Evolutionary conservation across 1,139 yeast species (phyloP).

Genomic region (Candida frijolesensis): DNA sequence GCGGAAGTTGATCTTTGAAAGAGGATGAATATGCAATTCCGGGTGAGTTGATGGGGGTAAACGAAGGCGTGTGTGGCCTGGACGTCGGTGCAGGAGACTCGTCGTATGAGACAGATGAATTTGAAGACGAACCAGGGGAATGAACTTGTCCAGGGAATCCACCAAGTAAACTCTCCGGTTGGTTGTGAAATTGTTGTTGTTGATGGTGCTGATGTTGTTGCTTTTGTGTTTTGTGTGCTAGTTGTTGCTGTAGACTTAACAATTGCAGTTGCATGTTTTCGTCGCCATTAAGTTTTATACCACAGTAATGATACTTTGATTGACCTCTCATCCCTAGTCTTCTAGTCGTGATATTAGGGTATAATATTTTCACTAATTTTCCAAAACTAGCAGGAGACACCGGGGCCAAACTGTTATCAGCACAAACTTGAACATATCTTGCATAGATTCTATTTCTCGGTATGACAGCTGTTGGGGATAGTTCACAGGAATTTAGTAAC

Average conservation of each 20-base stretch:
- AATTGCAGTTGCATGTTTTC: constrained; percentile 24
- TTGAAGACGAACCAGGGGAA: constrained; percentile 28
- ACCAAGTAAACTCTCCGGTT: constrained; percentile 3
- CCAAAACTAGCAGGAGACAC: constrained; percentile 89
- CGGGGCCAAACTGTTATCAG: constrained; percentile 66
- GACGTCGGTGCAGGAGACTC: constrained; percentile 19
- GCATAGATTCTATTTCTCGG: constrained; percentile 85
- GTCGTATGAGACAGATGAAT: constrained; percentile 20
- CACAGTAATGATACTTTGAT: constrained; percentile 90
- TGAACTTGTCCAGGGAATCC: constrained; percentile 17
- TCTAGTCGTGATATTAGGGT: constrained; percentile 77
- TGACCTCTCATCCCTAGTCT: constrained; percentile 89
- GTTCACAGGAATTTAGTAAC: constrained; percentile 70
- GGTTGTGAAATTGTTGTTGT: constrained; percentile 6
- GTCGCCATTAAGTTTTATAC: constrained; percentile 66
- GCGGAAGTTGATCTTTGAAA: constrained; percentile 18
- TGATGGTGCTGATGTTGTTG: constrained; percentile 2
- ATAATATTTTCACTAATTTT: constrained; percentile 71
- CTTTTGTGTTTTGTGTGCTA: constrained; percentile 6
- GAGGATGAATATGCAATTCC: constrained; percentile 11
- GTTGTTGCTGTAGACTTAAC: constrained; percentile 12
- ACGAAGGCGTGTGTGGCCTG: constrained; percentile 31
- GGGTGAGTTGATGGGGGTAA: constrained; percentile 20
- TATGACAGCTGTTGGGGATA: constrained; percentile 68
- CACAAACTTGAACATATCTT: constrained; percentile 73